Evolutionary conservation across 108 stramenopile genomes (phyloP).

Genomic region (Nannochloropsis oceanica): DNA sequence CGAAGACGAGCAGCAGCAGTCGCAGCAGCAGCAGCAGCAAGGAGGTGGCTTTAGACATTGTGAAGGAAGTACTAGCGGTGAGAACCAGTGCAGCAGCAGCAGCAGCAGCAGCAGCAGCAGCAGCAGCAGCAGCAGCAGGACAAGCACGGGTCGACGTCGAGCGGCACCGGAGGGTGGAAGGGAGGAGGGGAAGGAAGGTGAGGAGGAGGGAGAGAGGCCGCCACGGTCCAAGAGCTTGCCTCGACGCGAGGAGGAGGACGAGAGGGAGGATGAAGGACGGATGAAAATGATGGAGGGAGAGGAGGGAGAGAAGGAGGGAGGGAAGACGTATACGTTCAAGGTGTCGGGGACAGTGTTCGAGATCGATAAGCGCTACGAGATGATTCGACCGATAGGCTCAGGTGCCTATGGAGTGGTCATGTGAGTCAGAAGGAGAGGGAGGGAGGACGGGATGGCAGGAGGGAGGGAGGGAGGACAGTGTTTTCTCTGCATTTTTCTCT

Average conservation of each 20-base stretch:
- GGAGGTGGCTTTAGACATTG: not conserved
- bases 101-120: not conserved
- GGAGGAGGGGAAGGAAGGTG: not conserved
- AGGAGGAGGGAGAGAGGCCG: not conserved
- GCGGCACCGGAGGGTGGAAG: not conserved
- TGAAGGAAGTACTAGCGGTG: not conserved
- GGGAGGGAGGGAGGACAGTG: not conserved
- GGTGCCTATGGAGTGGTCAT: conserved; percentile 98
- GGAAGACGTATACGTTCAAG: conserved; percentile 1
- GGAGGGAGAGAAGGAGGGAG: not conserved
- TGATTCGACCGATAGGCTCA: conserved; percentile 58
- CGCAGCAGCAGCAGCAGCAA: not conserved
- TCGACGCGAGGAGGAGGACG: not conserved
- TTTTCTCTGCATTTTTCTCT: not conserved
- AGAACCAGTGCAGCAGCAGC: not conserved
- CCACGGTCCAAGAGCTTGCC: not conserved
- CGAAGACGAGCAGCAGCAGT: not conserved
- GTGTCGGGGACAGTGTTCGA: conserved; percentile 17
- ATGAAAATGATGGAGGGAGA: not conserved
- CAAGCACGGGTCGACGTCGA: not conserved
- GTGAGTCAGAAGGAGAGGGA: conserved; percentile 35
- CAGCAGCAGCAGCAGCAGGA: not conserved
- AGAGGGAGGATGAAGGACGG: not conserved
- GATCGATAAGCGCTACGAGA: conserved; percentile 8
- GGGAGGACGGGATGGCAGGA: not conserved